These are phyloP conservation scores for Alternaria sp. DNA, from an alignment of 2,329 filamentous ascomycete species.

Conservation along the genomic window DNA sequence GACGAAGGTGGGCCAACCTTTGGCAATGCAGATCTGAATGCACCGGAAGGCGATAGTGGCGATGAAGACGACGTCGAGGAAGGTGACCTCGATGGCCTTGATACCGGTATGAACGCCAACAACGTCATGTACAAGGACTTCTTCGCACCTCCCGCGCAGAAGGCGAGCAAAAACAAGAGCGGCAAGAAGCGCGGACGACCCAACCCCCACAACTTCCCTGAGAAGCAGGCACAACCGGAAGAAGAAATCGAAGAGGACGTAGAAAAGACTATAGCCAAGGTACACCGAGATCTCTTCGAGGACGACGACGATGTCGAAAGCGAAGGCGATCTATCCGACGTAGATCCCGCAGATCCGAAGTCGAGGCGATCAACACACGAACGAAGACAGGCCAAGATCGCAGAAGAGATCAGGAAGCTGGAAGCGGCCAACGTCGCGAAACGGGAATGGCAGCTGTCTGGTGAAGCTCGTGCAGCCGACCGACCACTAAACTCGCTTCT, in stretches of 20 bases:
- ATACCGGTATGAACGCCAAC: constrained; percentile 77
- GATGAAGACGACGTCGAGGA: constrained; percentile 68
- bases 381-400: constrained; percentile 82
- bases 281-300: constrained; percentile 90
- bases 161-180: constrained; percentile 67
- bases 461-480: constrained; percentile 83
- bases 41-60: constrained; percentile 73
- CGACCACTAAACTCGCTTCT: constrained; percentile 90
- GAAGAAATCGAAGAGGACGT: constrained; percentile 66
- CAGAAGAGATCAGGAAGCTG: constrained; percentile 88
- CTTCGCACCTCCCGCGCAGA: constrained; percentile 84
- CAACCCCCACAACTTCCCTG: constrained; percentile 61
- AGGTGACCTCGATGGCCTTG: constrained; percentile 61
- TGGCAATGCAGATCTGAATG: constrained; percentile 77
- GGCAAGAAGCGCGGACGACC: constrained; percentile 62
- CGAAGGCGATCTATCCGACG: constrained; percentile 65
- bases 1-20: constrained; percentile 84
- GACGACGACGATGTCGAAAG: constrained; percentile 68
- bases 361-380: constrained; percentile 86
- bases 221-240: constrained; percentile 30
- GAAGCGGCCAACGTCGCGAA: constrained; percentile 90
- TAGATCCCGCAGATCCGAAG: constrained; percentile 73
- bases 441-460: constrained; percentile 87
- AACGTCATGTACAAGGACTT: constrained; percentile 92
- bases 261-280: constrained; percentile 83